A percentile compares a stretch with the other conserved stretches of the same genome.
Conservation (phyloP, 768 basidiomycete species). For the Psilocybe subaeruginosa region DNA sequence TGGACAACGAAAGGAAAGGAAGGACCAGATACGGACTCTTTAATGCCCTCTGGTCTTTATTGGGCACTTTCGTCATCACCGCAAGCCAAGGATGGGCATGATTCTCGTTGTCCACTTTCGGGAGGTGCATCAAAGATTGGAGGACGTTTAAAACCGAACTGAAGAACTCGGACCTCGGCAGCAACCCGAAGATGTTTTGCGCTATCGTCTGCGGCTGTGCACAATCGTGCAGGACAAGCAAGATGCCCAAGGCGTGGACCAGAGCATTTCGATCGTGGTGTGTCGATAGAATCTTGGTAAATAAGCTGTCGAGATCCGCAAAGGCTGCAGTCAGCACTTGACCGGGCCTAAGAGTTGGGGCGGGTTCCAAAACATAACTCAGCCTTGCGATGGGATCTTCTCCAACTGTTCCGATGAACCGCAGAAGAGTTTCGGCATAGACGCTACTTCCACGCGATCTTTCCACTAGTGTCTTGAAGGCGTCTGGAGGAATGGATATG, state of each 20-base stretch:
- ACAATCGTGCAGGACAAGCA: conserved; percentile 11
- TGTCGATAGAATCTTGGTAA: conserved; percentile 8
- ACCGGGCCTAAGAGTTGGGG: not conserved
- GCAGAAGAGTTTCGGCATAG: conserved; percentile 9
- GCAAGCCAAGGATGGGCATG: conserved; percentile 10
- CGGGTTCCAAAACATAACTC: conserved; percentile 2
- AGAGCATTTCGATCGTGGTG: conserved; percentile 1
- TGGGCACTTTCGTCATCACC: conserved; percentile 11
- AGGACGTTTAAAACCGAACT: conserved; percentile 7
- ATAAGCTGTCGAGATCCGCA: conserved; percentile 8
- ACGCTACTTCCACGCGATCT: conserved; percentile 1
- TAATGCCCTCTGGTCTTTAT: conserved; percentile 7
- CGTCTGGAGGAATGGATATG: not conserved
- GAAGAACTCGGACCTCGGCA: not conserved
- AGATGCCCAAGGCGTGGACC: conserved; percentile 5
- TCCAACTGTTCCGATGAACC: conserved; percentile 1
- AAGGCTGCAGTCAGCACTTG: conserved; percentile 1
- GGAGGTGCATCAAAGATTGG: conserved; percentile 10
- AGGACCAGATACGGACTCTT: conserved; percentile 10
- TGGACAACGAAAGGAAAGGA: conserved; percentile 8
- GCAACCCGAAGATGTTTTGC: conserved; percentile 6
- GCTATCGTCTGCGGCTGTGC: conserved; percentile 10
- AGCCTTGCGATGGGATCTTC: conserved; percentile 1
- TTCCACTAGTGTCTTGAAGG: not conserved
- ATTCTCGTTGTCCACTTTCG: conserved; percentile 7